phyloP scores from a whole-genome alignment of 306 rosid genomes.

The Castanea sativa region DNA sequence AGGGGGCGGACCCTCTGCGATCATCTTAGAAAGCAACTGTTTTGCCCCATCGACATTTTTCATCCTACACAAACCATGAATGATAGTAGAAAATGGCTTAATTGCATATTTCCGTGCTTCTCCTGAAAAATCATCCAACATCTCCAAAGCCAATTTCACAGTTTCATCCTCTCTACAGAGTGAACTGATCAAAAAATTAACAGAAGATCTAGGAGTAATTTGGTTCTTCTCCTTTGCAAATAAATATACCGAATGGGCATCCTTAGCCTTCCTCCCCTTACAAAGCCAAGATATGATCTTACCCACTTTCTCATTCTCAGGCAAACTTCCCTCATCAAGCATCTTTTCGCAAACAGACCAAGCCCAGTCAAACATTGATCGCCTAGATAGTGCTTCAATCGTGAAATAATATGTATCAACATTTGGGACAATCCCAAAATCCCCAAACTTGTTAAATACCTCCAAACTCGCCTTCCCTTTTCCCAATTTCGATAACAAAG shows the following conservation, averaged over 20 bases:
- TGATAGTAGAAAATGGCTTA: slow-evolving; percentile 58
- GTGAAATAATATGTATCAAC: slow-evolving; percentile 63
- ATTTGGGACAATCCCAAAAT: slow-evolving; percentile 51
- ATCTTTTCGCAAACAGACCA: slow-evolving; percentile 52
- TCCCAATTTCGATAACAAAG: slow-evolving; percentile 54
- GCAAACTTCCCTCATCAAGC: slow-evolving; percentile 45
- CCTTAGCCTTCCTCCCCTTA: slow-evolving; percentile 49
- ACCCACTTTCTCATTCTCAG: slow-evolving; percentile 60
- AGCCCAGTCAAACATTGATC: slow-evolving; percentile 53
- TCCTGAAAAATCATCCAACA: slow-evolving; percentile 46
- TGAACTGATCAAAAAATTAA: slow-evolving; percentile 41
- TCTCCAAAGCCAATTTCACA: slow-evolving; percentile 51
- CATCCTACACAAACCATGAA: slow-evolving; percentile 60
- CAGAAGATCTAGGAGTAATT: slow-evolving; percentile 26
- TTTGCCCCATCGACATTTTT: slow-evolving; percentile 56
- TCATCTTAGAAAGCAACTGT: slow-evolving; percentile 56
- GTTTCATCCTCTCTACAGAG: slow-evolving; percentile 50
- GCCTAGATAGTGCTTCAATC: slow-evolving; percentile 60
- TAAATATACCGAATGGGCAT: slow-evolving; percentile 52
- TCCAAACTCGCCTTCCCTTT: slow-evolving; percentile 73
- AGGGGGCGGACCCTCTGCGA: slow-evolving; percentile 75
- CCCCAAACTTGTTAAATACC: slow-evolving; percentile 53
- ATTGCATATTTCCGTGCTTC: slow-evolving; percentile 47
- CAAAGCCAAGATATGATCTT: slow-evolving; percentile 64
- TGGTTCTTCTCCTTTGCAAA: slow-evolving; percentile 46